Conservation (phyloP, 441 rosid species). For the Kokia cookei region DNA sequence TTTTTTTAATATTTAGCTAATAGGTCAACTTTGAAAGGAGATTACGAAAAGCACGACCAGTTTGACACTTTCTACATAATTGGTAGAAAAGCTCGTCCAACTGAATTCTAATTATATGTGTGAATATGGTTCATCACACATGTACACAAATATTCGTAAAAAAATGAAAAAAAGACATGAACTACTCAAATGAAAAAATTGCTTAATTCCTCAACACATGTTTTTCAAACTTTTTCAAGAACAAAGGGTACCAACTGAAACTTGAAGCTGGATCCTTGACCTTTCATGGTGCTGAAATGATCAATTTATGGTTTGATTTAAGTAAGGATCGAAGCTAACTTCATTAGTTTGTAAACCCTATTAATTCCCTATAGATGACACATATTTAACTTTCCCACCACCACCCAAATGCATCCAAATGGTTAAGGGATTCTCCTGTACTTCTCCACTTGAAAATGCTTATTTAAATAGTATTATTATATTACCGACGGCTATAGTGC, state of each 20-base stretch:
- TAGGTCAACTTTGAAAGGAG: too few relatives aligned
- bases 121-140: too few relatives aligned
- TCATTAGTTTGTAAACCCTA: not conserved
- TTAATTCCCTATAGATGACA: not conserved
- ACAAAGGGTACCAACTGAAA: not conserved
- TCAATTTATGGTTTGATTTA: not conserved
- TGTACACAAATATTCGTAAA: too few relatives aligned
- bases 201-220: not conserved
- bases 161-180: not conserved
- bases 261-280: conserved; percentile 8
- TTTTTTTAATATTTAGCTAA: too few relatives aligned
- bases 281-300: conserved; percentile 20
- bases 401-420: conserved; percentile 17
- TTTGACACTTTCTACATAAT: too few relatives aligned
- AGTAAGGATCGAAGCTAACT: not conserved
- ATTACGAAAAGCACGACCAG: too few relatives aligned
- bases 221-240: not conserved
- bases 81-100: too few relatives aligned
- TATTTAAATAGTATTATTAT: conserved; percentile 8
- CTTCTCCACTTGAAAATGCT: conserved; percentile 20
- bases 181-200: not conserved
- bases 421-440: conserved; percentile 13
- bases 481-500: conserved; percentile 18
- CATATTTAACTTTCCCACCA: conserved; percentile 1
- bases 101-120: too few relatives aligned